phyloP scores from a whole-genome alignment of 1,284 basidiomycete genomes.

The Ganoderma lucidum region DNA sequence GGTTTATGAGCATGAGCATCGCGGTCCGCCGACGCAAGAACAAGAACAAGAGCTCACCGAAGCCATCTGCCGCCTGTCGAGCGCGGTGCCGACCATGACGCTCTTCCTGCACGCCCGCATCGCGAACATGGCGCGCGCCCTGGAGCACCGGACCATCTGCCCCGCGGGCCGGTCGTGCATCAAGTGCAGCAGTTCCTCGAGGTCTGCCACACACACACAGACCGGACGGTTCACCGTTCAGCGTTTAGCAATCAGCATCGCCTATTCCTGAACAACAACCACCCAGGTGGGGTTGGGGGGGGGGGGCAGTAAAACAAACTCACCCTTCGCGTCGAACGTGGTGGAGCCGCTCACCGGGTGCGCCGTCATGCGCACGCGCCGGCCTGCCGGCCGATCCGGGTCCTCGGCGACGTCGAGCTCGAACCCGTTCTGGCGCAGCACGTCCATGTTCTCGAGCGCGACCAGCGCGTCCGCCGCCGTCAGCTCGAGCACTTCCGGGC shows the following conservation, averaged over 20 bases:
- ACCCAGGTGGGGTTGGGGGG: too few relatives aligned
- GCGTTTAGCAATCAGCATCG: too few relatives aligned
- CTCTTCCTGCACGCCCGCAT: constrained; percentile 95
- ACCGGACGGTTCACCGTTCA: too few relatives aligned
- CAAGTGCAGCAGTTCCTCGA: constrained; percentile 93
- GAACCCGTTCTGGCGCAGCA: constrained; percentile 90
- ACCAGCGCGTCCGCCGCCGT: constrained; percentile 92
- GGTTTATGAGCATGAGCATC: neutral
- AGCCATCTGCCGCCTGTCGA: constrained; percentile 83
- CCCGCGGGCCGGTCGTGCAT: constrained; percentile 81
- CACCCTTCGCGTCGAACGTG: constrained; percentile 78
- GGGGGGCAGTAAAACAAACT: neutral
- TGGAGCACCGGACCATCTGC: constrained; percentile 89
- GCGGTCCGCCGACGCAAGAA: neutral
- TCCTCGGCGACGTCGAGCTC: constrained; percentile 70
- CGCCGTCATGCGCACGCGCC: constrained; percentile 76
- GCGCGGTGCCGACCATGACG: constrained; percentile 93
- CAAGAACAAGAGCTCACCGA: constrained; percentile 56
- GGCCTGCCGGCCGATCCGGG: constrained; percentile 52
- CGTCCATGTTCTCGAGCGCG: constrained; percentile 86
- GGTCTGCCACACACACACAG: constrained; percentile 59
- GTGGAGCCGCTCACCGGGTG: constrained; percentile 94
- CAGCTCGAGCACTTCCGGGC: constrained; percentile 83
- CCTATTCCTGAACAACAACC: too few relatives aligned
- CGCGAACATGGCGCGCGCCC: constrained; percentile 97